Percentiles rank a stretch among this genome's conserved stretches.
Conservation (phyloP, 1,139 yeast genomes). For the Pichia sp. region DNA sequence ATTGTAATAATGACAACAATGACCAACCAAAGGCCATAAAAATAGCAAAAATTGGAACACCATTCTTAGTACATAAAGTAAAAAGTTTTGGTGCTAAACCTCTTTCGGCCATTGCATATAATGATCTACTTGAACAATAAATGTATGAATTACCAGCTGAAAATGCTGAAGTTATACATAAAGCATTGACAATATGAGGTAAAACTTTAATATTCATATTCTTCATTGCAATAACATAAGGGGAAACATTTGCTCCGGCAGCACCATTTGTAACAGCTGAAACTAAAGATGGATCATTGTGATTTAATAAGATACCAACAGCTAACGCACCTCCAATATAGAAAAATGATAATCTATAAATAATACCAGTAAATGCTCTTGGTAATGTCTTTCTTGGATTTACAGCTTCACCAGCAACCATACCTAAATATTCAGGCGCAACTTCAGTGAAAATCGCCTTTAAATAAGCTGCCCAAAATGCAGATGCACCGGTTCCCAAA, state of each 20-base stretch:
- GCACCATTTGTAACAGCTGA: slow-evolving; percentile 19
- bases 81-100: slow-evolving; percentile 34
- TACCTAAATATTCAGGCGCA: slow-evolving; percentile 49
- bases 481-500: slow-evolving; percentile 36
- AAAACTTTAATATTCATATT: slow-evolving; percentile 24
- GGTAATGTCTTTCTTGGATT: slow-evolving; percentile 46
- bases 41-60: slow-evolving; percentile 31
- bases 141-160: slow-evolving; percentile 37
- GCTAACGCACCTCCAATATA: slow-evolving; percentile 30
- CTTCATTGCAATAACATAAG: slow-evolving; percentile 25
- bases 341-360: slow-evolving; percentile 31
- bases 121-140: slow-evolving; percentile 34
- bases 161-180: slow-evolving; percentile 32
- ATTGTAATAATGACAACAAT: slow-evolving; percentile 34
- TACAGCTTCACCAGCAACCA: slow-evolving; percentile 47
- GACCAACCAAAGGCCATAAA: slow-evolving; percentile 32
- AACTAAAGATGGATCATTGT: slow-evolving; percentile 19
- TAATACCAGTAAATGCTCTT: slow-evolving; percentile 35
- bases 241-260: slow-evolving; percentile 26
- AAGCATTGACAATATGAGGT: slow-evolving; percentile 31
- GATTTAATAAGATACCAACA: slow-evolving; percentile 23
- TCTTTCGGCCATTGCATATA: slow-evolving; percentile 33
- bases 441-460: slow-evolving; percentile 50
- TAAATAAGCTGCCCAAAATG: slow-evolving; percentile 55
- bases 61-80: slow-evolving; percentile 28